A percentile compares a stretch with the other conserved stretches of the same genome.
Evolutionary conservation across 148 eudicot species (phyloP).

Genomic region (Rhododendron williamsianum): DNA sequence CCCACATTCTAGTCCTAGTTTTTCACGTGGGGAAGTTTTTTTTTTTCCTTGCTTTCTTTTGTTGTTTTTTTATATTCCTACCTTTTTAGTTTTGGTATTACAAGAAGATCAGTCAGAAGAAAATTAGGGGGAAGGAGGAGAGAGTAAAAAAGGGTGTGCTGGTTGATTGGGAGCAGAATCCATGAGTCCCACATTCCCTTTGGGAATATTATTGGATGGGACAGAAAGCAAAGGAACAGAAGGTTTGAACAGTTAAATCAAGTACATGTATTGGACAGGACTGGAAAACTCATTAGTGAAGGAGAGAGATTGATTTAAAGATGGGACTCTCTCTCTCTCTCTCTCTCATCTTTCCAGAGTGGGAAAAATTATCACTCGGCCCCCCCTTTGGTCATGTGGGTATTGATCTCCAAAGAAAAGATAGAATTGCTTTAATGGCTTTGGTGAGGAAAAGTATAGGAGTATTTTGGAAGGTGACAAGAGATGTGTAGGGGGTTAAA

Average conservation of each 20-base stretch:
- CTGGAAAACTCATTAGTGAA: conserved; percentile 26
- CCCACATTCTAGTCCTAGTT: not conserved
- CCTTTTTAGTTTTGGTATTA: not conserved
- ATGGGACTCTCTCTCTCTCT: conserved; percentile 15
- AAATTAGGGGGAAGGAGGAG: conserved; percentile 1
- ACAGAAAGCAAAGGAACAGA: conserved; percentile 58
- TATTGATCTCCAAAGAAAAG: not conserved
- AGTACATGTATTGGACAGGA: conserved; percentile 29
- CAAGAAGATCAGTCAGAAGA: conserved; percentile 14
- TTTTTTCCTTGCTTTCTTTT: not conserved
- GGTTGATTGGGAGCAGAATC: conserved; percentile 22
- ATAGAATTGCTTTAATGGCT: not conserved
- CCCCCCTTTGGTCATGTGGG: not conserved
- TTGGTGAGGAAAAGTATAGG: not conserved
- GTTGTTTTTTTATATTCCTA: not conserved
- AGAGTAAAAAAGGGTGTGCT: not conserved
- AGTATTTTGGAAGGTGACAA: not conserved
- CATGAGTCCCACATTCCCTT: conserved; percentile 21
- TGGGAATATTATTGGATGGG: conserved; percentile 42
- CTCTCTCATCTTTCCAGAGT: conserved; percentile 5
- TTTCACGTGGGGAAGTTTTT: conserved; percentile 4
- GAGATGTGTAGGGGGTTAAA: not conserved
- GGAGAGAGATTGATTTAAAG: conserved; percentile 15
- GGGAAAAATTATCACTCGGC: not conserved
- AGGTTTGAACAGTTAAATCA: conserved; percentile 34